Evolutionary conservation across 306 rosid species (phyloP).

Genomic region (Cucurbita ficifolia): DNA sequence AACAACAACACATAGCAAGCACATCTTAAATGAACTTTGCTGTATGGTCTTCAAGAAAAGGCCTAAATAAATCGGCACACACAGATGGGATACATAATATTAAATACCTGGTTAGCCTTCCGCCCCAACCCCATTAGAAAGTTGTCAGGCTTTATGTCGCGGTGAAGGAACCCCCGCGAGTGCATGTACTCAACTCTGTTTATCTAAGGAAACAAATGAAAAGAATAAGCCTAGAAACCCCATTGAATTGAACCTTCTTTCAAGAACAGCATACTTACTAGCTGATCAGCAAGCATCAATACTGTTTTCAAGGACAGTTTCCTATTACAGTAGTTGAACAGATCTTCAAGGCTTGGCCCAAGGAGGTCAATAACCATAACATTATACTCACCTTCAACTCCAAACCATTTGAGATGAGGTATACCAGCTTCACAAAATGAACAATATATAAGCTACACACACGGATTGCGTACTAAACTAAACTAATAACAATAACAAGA

Average conservation of each 20-base stretch:
- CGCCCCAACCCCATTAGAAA: constrained; percentile 97
- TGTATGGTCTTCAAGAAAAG: background rate
- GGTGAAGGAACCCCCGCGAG: constrained; percentile 91
- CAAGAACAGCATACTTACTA: constrained; percentile 41
- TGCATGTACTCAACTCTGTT: constrained; percentile 98
- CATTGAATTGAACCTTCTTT: background rate
- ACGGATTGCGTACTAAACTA: background rate
- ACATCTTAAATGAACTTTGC: background rate
- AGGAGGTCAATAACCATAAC: constrained; percentile 96
- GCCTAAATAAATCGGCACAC: too few relatives aligned
- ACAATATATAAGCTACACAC: background rate
- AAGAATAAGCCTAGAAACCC: constrained; percentile 15
- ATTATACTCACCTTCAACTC: constrained; percentile 93
- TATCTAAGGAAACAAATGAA: constrained; percentile 31
- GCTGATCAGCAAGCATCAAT: constrained; percentile 96
- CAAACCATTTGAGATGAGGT: constrained; percentile 93
- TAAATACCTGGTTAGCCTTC: constrained; percentile 88
- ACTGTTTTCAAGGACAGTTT: constrained; percentile 84
- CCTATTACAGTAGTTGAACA: constrained; percentile 82
- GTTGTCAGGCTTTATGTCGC: constrained; percentile 99
- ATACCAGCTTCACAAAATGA: constrained; percentile 56
- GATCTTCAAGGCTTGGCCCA: constrained; percentile 93
- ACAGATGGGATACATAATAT: background rate
- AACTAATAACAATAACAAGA: background rate
- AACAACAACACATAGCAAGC: background rate